phyloP scores from a whole-genome alignment of 306 rosid species.

The Acmispon strigosus region DNA sequence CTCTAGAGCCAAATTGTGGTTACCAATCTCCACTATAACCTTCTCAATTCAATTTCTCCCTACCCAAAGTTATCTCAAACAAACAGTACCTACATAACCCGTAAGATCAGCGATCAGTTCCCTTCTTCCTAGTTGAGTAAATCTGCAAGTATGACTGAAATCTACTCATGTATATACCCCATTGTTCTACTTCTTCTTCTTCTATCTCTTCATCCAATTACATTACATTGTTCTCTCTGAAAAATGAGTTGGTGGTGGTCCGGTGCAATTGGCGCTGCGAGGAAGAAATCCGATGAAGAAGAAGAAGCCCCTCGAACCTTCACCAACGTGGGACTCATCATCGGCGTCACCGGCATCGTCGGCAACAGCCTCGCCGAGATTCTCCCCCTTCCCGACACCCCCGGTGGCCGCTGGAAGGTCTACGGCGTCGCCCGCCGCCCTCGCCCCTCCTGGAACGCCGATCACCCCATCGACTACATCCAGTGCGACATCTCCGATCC shows the following conservation, averaged over 20 bases:
- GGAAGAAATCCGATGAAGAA: constrained; percentile 52
- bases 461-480: constrained; percentile 55
- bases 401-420: constrained; percentile 82
- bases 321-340: constrained; percentile 44
- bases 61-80: too few species aligned
- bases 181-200: too few species aligned
- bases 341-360: constrained; percentile 72
- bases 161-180: too few species aligned
- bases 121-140: too few species aligned
- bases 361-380: constrained; percentile 84
- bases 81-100: too few species aligned
- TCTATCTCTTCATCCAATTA: too few species aligned
- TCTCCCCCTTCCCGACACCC: constrained; percentile 65
- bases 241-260: constrained; percentile 39
- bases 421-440: constrained; percentile 78
- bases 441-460: constrained; percentile 62
- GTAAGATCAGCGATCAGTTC: too few species aligned
- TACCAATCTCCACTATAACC: too few species aligned
- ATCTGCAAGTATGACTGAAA: too few species aligned
- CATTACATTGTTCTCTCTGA: neutral
- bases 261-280: constrained; percentile 38
- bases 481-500: constrained; percentile 66
- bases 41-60: too few species aligned
- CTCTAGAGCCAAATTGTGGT: too few species aligned
- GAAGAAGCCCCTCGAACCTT: constrained; percentile 36